Evolutionary conservation across 805 yeast genomes (phyloP), one percentile per base, ranked within the genome.

Genomic region (Zygotorulaspora sp.): DNA sequence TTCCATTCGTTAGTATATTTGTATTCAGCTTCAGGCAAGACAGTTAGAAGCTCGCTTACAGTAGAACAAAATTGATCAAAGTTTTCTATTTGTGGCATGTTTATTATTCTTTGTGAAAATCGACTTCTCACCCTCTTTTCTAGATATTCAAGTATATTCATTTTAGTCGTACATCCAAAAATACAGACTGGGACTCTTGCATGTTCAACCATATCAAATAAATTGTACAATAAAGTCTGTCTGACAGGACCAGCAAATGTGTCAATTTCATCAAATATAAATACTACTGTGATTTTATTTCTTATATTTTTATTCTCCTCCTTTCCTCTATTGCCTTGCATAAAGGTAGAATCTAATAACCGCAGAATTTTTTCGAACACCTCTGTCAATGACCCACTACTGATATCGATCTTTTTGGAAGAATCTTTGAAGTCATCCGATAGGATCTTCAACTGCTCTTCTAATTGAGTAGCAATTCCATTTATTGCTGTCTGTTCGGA

Each of bases 61-160:
- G 76, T 65, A 1, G 58, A 52, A 60, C 74, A 64, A 48, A 81
- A 84, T 10, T 67, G 72, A 1, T 71, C 75, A 2, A 77, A 49
- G 2, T 65, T 58, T 1, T 49, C 47, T 0, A 80, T 68, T 34
- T 77, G 78, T 17, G 74, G 74, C 24, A 87, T 66, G 12, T 72
- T 71, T 16, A 88, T 70, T 2, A 83, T 62, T 34, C 95, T 66
- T 55, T 90, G 96, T 12, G 92, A 80, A 58, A 89, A 92, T 47
- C 99, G 67, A 40, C 94, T 81, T 48, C 87, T 74, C 1, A 92
- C 97, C 52, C 99, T 72, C 55, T 90, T 92, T 55, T 92, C 99
- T 31, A 92, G 66, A 50, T 77, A 69, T 50, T 90, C 97, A 34
- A 89, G 69, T 0, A 87, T 72, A 5, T 84, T 85, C 33, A 86